phyloP scores from a whole-genome alignment of 2,329 filamentous ascomycete genomes.

The Penicillium sp. region DNA sequence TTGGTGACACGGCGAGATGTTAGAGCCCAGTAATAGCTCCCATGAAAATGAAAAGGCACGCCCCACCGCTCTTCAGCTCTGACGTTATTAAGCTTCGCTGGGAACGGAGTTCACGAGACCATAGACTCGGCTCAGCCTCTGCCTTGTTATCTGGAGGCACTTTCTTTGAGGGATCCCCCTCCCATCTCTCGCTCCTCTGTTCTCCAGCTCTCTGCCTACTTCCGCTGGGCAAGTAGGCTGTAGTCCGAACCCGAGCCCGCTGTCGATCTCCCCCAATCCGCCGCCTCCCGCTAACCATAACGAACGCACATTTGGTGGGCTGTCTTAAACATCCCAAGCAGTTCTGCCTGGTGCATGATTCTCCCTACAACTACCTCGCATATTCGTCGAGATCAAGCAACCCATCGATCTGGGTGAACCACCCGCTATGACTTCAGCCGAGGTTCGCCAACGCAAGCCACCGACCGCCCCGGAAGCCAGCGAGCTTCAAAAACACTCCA shows the following conservation, averaged over 20 bases:
- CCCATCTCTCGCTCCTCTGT: neutral
- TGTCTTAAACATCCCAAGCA: neutral
- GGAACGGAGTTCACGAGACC: constrained; percentile 2
- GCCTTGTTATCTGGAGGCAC: no score
- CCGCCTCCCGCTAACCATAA: constrained; percentile 8
- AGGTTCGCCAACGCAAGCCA: constrained; percentile 34
- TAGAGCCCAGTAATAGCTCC: no score
- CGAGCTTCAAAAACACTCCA: constrained; percentile 19
- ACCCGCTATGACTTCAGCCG: constrained; percentile 31
- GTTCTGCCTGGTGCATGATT: neutral
- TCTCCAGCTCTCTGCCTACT: neutral
- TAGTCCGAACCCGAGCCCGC: neutral
- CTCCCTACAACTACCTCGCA: no score
- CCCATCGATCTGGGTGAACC: neutral
- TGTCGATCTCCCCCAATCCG: constrained; percentile 9
- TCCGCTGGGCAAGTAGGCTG: neutral
- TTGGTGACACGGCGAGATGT: no score
- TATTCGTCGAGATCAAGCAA: no score
- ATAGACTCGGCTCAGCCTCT: neutral
- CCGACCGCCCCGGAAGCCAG: constrained; percentile 15
- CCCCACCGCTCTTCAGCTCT: constrained; percentile 8
- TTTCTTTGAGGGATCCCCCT: neutral
- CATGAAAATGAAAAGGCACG: constrained; percentile 2
- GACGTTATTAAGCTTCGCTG: neutral
- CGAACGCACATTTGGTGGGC: neutral